These are phyloP conservation scores for Paracoccidioides brasiliensis DNA, from an alignment of 2,329 filamentous ascomycete species.

Conservation along the genomic window DNA sequence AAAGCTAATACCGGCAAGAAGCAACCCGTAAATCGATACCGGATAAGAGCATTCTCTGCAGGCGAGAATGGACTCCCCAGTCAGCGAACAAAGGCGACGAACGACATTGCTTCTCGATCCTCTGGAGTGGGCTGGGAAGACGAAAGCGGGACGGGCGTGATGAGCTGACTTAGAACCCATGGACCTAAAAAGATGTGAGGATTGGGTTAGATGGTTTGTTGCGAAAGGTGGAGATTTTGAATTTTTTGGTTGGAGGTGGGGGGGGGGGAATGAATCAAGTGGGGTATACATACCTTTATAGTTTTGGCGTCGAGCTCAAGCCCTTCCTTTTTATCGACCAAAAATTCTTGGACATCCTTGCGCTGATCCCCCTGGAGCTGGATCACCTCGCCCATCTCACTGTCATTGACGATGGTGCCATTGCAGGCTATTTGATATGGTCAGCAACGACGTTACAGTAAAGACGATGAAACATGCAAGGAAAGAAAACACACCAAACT, in stretches of 20 bases:
- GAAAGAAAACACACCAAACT: conserved; percentile 56
- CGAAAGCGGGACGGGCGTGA: conserved; percentile 31
- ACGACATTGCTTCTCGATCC: conserved; percentile 24
- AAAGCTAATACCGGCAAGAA: conserved; percentile 6
- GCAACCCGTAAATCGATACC: background rate
- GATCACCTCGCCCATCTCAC: conserved; percentile 97
- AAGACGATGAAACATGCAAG: background rate
- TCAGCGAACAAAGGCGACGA: conserved; percentile 14
- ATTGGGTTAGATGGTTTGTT: background rate
- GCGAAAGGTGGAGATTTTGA: background rate
- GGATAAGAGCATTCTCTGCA: background rate
- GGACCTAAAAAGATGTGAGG: conserved; percentile 27
- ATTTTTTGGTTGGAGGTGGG: too few relatives aligned
- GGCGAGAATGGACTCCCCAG: background rate
- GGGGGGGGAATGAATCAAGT: too few relatives aligned
- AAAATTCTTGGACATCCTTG: conserved; percentile 96
- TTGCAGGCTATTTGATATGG: conserved; percentile 62
- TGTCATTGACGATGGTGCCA: conserved; percentile 96
- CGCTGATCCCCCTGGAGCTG: conserved; percentile 99
- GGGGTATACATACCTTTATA: conserved; percentile 58
- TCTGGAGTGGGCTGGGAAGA: conserved; percentile 30
- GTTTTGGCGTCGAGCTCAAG: conserved; percentile 89
- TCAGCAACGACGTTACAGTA: conserved; percentile 12
- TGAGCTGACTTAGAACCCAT: conserved; percentile 38
- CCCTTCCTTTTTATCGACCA: conserved; percentile 89